phyloP scores from a whole-genome alignment of 225 moss, liverwort and hornwort genomes.

The Lunularia cruciata region DNA sequence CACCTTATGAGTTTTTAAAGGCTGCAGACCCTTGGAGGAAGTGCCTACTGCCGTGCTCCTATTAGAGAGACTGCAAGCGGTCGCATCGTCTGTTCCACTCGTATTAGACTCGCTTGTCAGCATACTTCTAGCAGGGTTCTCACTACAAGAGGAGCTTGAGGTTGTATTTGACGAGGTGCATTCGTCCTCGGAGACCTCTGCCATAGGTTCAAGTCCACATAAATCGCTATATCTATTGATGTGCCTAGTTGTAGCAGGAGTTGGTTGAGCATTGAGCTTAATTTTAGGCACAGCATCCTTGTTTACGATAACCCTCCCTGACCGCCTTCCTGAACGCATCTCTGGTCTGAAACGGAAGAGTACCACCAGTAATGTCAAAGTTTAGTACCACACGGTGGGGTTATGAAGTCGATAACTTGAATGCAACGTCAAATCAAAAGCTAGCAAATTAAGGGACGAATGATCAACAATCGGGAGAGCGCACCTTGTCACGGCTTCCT shows the following conservation, averaged over 20 bases:
- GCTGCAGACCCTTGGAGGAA: conserved; percentile 14
- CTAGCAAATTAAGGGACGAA: background rate
- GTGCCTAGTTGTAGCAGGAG: conserved; percentile 16
- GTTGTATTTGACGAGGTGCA: conserved; percentile 15
- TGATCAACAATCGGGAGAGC: background rate
- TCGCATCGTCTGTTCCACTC: conserved; percentile 23
- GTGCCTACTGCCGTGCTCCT: background rate
- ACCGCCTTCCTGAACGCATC: conserved; percentile 9
- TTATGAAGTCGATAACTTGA: too few species aligned
- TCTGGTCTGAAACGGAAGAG: conserved; percentile 12
- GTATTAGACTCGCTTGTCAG: conserved; percentile 18
- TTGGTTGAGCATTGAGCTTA: background rate
- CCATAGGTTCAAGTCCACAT: conserved; percentile 42
- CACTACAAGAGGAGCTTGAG: conserved; percentile 18
- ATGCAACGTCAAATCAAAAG: too few species aligned
- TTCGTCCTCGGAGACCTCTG: conserved; percentile 31
- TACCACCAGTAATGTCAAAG: background rate
- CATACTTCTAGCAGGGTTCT: background rate
- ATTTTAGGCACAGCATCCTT: conserved; percentile 19
- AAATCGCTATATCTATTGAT: conserved; percentile 32
- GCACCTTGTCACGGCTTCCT: conserved; percentile 16
- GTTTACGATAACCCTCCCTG: conserved; percentile 4
- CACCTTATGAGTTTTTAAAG: conserved; percentile 10
- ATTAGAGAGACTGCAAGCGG: conserved; percentile 3
- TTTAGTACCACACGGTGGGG: background rate